These are phyloP conservation scores for Fusarium chaquense DNA, from an alignment of 2,329 filamentous ascomycete genomes.

Conservation along the genomic window DNA sequence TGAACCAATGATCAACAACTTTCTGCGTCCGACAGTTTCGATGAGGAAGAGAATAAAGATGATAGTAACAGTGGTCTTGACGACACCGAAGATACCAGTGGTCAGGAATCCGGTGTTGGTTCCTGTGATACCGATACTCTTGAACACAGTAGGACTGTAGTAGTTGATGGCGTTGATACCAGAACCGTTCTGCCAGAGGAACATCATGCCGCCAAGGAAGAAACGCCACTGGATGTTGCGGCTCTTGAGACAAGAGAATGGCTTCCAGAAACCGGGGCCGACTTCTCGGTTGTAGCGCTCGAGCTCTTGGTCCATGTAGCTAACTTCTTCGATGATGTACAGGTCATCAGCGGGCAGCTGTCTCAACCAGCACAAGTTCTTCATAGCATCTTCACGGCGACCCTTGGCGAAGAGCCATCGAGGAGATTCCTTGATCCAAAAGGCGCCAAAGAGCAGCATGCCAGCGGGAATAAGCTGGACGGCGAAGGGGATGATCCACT, in stretches of 20 bases:
- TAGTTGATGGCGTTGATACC: slow-evolving; percentile 87
- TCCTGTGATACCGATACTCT: slow-evolving; percentile 60
- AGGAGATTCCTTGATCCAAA: slow-evolving; percentile 74
- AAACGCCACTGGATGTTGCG: slow-evolving; percentile 75
- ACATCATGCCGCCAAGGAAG: slow-evolving; percentile 79
- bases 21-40: slow-evolving; percentile 66
- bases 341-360: slow-evolving; percentile 66
- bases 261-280: slow-evolving; percentile 80
- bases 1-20: slow-evolving; percentile 73
- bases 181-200: slow-evolving; percentile 80
- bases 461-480: slow-evolving; percentile 76
- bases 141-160: slow-evolving; percentile 64
- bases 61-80: slow-evolving; percentile 76
- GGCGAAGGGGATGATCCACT: slow-evolving; percentile 73
- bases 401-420: slow-evolving; percentile 76
- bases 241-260: slow-evolving; percentile 69
- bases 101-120: slow-evolving; percentile 64
- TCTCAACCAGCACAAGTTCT: slow-evolving; percentile 73
- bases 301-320: slow-evolving; percentile 76
- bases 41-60: slow-evolving; percentile 77
- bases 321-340: slow-evolving; percentile 80
- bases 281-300: slow-evolving; percentile 73
- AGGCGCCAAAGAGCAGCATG: slow-evolving; percentile 67
- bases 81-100: slow-evolving; percentile 81
- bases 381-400: slow-evolving; percentile 68